Percentiles rank a stretch among this genome's conserved stretches.
phyloP scores from a whole-genome alignment of 495 filamentous ascomycete species.

The Trichoderma orchidacearum region DNA sequence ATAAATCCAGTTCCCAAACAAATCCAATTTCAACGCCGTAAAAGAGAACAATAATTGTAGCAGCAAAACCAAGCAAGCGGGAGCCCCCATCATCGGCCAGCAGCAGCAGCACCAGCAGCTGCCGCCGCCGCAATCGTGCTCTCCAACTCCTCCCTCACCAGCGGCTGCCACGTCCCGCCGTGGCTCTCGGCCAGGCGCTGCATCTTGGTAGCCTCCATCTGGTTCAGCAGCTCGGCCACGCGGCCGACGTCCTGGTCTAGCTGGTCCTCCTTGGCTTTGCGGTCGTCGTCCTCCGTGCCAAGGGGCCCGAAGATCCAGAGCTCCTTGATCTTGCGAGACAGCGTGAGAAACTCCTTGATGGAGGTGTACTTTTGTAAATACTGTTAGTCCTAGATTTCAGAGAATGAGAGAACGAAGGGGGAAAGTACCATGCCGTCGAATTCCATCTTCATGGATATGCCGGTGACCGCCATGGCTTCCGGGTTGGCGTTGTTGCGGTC shows the following conservation, averaged over 20 bases:
- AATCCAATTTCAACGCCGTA: background rate
- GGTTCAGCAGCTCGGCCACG: slow-evolving; percentile 1
- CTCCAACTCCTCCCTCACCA: background rate
- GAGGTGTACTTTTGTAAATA: slow-evolving; percentile 10
- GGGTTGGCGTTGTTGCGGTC: slow-evolving; percentile 6
- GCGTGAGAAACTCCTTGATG: slow-evolving; percentile 14
- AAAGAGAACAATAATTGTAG: background rate
- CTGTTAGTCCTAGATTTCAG: background rate
- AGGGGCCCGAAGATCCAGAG: slow-evolving; percentile 20
- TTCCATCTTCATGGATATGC: slow-evolving; percentile 17
- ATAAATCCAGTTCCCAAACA: background rate
- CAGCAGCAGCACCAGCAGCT: background rate
- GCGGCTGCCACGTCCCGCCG: slow-evolving; percentile 2
- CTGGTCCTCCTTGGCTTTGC: slow-evolving; percentile 10
- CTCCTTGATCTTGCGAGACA: slow-evolving; percentile 18
- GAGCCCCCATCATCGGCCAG: background rate
- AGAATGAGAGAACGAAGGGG: background rate
- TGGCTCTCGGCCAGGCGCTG: background rate
- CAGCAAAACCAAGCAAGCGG: background rate
- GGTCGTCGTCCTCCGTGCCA: slow-evolving; percentile 10
- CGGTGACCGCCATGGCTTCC: slow-evolving; percentile 13
- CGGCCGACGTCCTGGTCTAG: slow-evolving; percentile 2
- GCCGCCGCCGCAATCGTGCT: background rate
- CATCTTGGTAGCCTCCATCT: slow-evolving; percentile 1
- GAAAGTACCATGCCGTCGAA: slow-evolving; percentile 12